Evolutionary conservation across 1,284 basidiomycete species (phyloP).

Genomic region (Cryptococcus jaspeensis): DNA sequence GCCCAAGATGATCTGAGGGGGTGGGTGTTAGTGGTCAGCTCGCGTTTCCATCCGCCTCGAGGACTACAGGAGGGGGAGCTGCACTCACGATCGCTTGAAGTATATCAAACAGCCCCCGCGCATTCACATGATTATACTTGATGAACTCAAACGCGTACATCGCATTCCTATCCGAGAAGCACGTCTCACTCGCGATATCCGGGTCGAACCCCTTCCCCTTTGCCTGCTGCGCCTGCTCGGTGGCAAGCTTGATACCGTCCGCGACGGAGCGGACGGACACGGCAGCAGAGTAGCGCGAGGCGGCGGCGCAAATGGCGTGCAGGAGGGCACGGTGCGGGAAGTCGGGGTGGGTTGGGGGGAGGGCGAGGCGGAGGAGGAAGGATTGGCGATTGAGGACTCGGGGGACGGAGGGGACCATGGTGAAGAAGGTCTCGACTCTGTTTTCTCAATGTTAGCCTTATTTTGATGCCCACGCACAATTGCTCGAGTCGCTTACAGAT

Average conservation of each 20-base stretch:
- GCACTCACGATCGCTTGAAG: conserved; percentile 28
- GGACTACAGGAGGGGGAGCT: background rate
- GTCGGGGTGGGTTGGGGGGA: conserved; percentile 49
- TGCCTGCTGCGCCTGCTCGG: conserved; percentile 13
- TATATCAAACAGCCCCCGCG: conserved; percentile 30
- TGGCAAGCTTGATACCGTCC: conserved; percentile 18
- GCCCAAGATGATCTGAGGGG: conserved; percentile 18
- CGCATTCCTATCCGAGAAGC: conserved; percentile 35
- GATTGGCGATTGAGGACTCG: conserved; percentile 42
- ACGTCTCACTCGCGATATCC: conserved; percentile 16
- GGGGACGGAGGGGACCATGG: conserved; percentile 40
- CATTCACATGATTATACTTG: conserved; percentile 17
- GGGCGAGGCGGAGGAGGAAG: conserved; percentile 46
- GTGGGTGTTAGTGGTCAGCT: background rate
- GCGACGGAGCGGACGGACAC: conserved; percentile 24
- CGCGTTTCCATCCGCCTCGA: background rate
- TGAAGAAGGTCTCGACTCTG: conserved; percentile 48
- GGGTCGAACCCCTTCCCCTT: conserved; percentile 16
- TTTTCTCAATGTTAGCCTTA: background rate
- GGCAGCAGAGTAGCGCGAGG: conserved; percentile 43
- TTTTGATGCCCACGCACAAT: background rate
- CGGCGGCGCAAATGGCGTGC: conserved; percentile 52
- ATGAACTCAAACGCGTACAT: conserved; percentile 23
- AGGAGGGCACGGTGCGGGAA: conserved; percentile 52
- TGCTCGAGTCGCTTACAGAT: conserved; percentile 33